A percentile compares a stretch with the other conserved stretches of the same genome.
Conservation (phyloP, 805 yeast genomes). For the Hyphopichia homilentoma region DNA sequence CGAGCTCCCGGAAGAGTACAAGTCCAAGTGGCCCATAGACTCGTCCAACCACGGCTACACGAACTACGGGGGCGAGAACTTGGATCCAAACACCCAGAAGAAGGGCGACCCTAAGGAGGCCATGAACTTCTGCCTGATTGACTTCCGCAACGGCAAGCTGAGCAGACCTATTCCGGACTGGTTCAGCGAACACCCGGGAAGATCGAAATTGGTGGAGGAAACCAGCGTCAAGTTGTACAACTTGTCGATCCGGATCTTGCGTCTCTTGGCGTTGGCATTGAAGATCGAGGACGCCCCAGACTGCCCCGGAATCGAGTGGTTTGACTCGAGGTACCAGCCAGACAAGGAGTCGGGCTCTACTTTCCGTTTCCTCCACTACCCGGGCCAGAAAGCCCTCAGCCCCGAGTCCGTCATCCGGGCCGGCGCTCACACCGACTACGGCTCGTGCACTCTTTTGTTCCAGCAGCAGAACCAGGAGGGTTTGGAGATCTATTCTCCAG, state of each 20-base stretch:
- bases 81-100: constrained; percentile 31
- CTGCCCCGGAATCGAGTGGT: constrained; percentile 51
- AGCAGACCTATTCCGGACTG: constrained; percentile 46
- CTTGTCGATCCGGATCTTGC: constrained; percentile 48
- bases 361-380: constrained; percentile 69
- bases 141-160: constrained; percentile 45
- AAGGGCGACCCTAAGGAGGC: constrained; percentile 66
- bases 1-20: constrained; percentile 47
- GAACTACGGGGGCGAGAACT: constrained; percentile 49
- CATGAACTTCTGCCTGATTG: constrained; percentile 59
- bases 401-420: constrained; percentile 63
- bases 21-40: constrained; percentile 48
- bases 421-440: constrained; percentile 87
- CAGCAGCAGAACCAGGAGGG: constrained; percentile 73
- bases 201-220: constrained; percentile 37
- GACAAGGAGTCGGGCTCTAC: constrained; percentile 56
- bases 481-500: constrained; percentile 58
- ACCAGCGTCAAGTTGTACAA: constrained; percentile 43
- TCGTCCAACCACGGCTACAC: constrained; percentile 61
- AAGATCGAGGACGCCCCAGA: constrained; percentile 47
- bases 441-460: constrained; percentile 67
- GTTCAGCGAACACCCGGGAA: constrained; percentile 39
- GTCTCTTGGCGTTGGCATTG: constrained; percentile 58
- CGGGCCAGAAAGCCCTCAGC: constrained; percentile 47
- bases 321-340: constrained; percentile 54